These are phyloP conservation scores for Cercospora berteroae DNA, from an alignment of 2,329 filamentous ascomycete species.

Conservation along the genomic window DNA sequence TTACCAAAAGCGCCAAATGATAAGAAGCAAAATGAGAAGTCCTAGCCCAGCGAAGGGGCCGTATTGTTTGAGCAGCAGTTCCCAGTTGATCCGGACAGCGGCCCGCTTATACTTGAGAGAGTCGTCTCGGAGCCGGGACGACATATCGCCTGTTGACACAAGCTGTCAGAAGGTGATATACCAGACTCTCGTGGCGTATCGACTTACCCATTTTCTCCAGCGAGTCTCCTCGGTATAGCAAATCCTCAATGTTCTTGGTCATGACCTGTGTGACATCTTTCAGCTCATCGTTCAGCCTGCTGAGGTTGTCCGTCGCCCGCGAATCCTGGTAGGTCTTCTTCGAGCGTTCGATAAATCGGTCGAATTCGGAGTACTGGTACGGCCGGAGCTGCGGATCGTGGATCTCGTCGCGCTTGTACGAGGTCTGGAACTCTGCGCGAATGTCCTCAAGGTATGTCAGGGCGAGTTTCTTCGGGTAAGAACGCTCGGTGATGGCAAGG, in stretches of 20 bases:
- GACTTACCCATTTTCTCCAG: conserved; percentile 81
- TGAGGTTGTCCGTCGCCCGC: conserved; percentile 85
- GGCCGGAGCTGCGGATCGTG: conserved; percentile 73
- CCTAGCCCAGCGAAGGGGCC: conserved; percentile 81
- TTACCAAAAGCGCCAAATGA: conserved; percentile 92
- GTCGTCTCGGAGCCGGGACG: conserved; percentile 77
- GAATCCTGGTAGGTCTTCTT: conserved; percentile 93
- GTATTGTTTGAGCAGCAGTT: conserved; percentile 92
- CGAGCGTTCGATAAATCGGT: conserved; percentile 91
- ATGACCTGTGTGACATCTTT: conserved; percentile 98
- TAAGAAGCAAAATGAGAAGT: conserved; percentile 78
- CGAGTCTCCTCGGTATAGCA: conserved; percentile 90
- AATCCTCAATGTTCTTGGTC: conserved; percentile 99
- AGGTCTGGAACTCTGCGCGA: conserved; percentile 82
- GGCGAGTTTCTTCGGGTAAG: conserved; percentile 95
- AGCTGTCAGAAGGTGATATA: conserved; percentile 7
- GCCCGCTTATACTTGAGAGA: conserved; percentile 91
- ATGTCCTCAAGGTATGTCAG: conserved; percentile 97
- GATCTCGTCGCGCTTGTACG: conserved; percentile 72
- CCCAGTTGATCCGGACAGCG: conserved; percentile 96
- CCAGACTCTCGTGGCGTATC: not conserved
- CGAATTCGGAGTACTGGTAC: conserved; percentile 97
- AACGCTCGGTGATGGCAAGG: conserved; percentile 87
- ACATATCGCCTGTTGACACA: conserved; percentile 25
- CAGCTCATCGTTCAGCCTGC: conserved; percentile 94